Base-by-base conservation (phyloP, 2,329 filamentous ascomycete species). In the Pestalotiopsis sp. region DNA sequence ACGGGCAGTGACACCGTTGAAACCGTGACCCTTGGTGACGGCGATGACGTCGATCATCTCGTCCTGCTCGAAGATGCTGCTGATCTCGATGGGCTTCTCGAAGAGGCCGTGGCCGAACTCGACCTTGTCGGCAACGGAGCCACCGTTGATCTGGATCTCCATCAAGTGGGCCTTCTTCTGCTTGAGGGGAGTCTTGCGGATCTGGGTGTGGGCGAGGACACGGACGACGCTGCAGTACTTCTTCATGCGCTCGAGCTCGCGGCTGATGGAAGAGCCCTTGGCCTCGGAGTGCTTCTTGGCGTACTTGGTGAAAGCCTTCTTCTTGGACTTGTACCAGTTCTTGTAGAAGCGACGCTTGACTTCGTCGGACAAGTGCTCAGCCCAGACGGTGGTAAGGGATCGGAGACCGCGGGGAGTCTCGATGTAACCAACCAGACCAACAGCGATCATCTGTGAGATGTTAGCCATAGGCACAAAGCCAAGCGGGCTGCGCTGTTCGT, bases 321-420 rank as follows among this genome's bases (percentile, higher is more conserved):
- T 98, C 95, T 99, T 99, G 91, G 91, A 94, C 93, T 97, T 97
- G 93, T 99, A 99, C 96, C 96, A 99, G 93, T 99, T 99, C 94
- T 98, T 98, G 93, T 99, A 99, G 94, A 99, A 99, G 83, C 96
- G 93, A 82, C 96, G 93, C 92, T 97, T 97, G 86, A 99, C 83
- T 89, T 98, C 96, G 86, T 99, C 96, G 87, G 93, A 93, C 86
- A 99, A 86, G 86, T 99, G 96, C 91, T 98, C 96, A 82, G 96
- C 96, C 96, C 96, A 99, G 84, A 99, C 94, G 83, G 96, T 98
- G 84, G 95, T 98, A 86, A 99, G 94, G 77, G 96, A 99, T 85
- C 96, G 95, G 81, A 99, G 94, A 88, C 96, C 96, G 81, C 96
- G 96, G 85, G 96, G 96, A 83, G 96, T 99, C 91, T 99, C 96